phyloP scores from a whole-genome alignment of 768 basidiomycete species.

The Gymnopilus junonius region DNA sequence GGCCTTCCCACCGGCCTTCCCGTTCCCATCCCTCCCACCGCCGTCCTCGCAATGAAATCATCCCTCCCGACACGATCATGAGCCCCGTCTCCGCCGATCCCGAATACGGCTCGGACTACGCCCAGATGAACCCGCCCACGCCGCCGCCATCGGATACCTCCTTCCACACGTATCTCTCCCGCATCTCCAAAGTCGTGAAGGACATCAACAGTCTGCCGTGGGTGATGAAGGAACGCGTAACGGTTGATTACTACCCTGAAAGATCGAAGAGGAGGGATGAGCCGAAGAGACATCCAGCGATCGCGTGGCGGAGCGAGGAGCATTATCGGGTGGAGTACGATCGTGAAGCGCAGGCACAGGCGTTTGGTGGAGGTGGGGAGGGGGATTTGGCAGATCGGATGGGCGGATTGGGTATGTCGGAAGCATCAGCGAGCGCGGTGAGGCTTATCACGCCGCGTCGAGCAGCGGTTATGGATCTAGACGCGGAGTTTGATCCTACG shows the following conservation, averaged over 20 bases:
- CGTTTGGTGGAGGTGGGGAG: no score
- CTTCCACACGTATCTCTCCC: constrained; percentile 35
- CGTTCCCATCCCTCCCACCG: no score
- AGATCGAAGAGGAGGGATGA: constrained; percentile 17
- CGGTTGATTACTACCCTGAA: constrained; percentile 48
- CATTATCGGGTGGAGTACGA: not conserved
- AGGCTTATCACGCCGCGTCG: constrained; percentile 3
- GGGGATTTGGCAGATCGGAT: no score
- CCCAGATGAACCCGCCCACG: constrained; percentile 50
- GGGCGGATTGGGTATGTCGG: not conserved
- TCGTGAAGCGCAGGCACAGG: no score
- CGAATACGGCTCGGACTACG: constrained; percentile 48
- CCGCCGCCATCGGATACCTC: constrained; percentile 40
- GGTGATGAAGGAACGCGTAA: constrained; percentile 44
- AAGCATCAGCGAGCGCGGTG: not conserved
- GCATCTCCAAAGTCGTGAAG: constrained; percentile 37
- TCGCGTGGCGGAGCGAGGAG: constrained; percentile 26
- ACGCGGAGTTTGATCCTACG: constrained; percentile 11
- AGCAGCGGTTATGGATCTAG: constrained; percentile 4
- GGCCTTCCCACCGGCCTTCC: no score
- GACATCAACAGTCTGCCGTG: constrained; percentile 48
- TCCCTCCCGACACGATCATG: constrained; percentile 21
- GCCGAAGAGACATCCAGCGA: constrained; percentile 24
- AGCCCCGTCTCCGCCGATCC: constrained; percentile 47
- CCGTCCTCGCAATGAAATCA: constrained; percentile 2